Base-by-base conservation (phyloP, 305 asterid genomes). In the Plantago lanceolata region DNA sequence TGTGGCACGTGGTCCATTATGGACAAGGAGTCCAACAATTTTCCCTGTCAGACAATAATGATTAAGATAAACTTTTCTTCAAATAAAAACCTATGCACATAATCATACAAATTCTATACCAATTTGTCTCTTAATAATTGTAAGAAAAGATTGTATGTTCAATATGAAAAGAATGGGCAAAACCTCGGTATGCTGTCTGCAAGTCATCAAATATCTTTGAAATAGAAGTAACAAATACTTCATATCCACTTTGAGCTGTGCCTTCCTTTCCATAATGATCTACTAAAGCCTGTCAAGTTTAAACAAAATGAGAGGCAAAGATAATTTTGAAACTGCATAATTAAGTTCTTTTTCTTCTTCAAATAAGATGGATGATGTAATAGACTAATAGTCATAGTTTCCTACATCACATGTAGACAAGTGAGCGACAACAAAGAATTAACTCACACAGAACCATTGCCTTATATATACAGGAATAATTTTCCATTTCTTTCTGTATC, bases 1-100 rank as follows among this genome's bases (percentile, higher is more conserved):
- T n/a, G 86, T 59, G 49, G 70, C 71, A 40, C 51, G 54, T 35
- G 49, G 45, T 54, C 69, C 87, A 44, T 78, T 77, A 16, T 58
- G 78, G 75, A 83, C 74, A 71, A 93, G 74, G 63, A 90, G 80
- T 71, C 96, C 99, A 72, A 82, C 95, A 74, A 90, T 77, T 77
- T 78, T 76, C 55, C 99, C 99, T 93, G 95, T 71, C n/a, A 63
- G 31, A 43, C 33, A 67, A 61, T 31, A 60, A 61, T 31, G 58
- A 61, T 68, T 45, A 54, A 57, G 20, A 63, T 71, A 57, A 64
- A 61, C 68, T 40, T 50, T 40, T 40, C 15, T 44, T 35, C 65
- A 28, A 48, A 57, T 8, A 61, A 48, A 29, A 44, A 54, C 35
- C 15, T n/a, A 33, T n/a, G 48, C 13, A 50, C 17, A 40, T 54